Evolutionary conservation across 208 protist genomes (phyloP), one percentile per base, ranked within the genome.

Genomic region (Crithidia thermophila): DNA sequence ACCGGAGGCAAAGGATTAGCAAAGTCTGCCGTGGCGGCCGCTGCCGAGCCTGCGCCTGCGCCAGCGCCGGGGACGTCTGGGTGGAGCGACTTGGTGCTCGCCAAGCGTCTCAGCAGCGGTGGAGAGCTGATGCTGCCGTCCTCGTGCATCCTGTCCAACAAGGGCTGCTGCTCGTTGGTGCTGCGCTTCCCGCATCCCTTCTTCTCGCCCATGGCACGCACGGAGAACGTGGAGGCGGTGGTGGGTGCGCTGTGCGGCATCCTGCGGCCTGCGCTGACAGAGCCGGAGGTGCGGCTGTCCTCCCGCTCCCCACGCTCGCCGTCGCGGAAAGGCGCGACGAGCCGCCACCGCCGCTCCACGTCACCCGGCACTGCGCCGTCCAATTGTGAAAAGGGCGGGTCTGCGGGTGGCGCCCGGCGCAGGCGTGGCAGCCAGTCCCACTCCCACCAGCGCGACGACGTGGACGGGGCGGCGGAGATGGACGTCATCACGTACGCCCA

Each of bases 101-200:
- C 77, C 13, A 85, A 81, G 64, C 78, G 84, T 1, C 66, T 95
- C 14, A 55, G 76, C 31, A 74, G 75, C 39, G 86, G 82, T 25
- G 85, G 85, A 0, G 86, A 93, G 72, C 66, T 95, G 50, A 73
- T 91, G 69, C 71, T 95, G 47, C 89, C 89, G 14, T 75, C 86
- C 27, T 56, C 52, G 11, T 88, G 80, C 52, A 89, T 87, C 30
- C 55, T 87, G 37, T 13, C 67, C 34, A 81, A 71, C 49, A 72
- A 75, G 9, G 85, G 84, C 21, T 75, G 68, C 27, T 89, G 89
- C 73, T 84, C 77, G 8, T 40, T 95, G 49, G 60, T 93, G 43
- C 63, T 92, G 33, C 86, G 86, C 33, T 95, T 95, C 40, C 79
- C 84, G 3, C 47, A 71, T 10, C 74, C 63, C 6, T 51, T 82